Base-by-base conservation (phyloP, 1,284 basidiomycete species). In the Stereum hirsutum region DNA sequence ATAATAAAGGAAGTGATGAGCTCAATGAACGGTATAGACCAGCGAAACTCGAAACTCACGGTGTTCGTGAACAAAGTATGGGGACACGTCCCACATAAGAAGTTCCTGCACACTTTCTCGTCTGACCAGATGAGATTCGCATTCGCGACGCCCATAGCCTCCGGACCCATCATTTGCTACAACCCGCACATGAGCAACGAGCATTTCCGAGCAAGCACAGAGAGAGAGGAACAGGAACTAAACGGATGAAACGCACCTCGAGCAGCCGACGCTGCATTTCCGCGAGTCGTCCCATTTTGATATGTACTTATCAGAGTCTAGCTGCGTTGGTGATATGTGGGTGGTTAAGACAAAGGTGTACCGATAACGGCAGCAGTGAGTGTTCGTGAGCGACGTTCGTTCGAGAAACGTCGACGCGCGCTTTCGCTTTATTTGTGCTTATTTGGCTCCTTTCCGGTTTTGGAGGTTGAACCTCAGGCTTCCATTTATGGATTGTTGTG, bases 101-200 rank as follows among this genome's bases (percentile, higher is more conserved):
- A 99, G 68, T 99, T 97, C 57, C 90, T 78, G 75, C 96, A 99
- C n/a, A 99, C 96, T 74, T 98, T 98, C 55, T 93, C 90, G 63
- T 96, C 91, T 46, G 86, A 89, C 86, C 96, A 98, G 49, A 88
- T 82, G 49, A 98, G 72, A 65, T 97, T 93, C 52, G 87, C 82
- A 54, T 90, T 90, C 38, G 89, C 82, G 41, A 93, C 83, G 53
- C 93, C 93, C 90, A 97, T 95, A 12, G 94, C 91, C 66, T 97
- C 94, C 34, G 91, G 89, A n/a, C 92, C 92, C 92, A 96, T 95
- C 91, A 96, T 94, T 93, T 94, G 92, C 89, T 94, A 57, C 30
- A 39, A 46, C 30, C 34, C 4, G 28, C 8, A 31, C 24, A 24
- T 41, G 35, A 47, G 34, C 46, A 44, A 45, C 24, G 46, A 26